These are phyloP conservation scores for Liriodendron chinense DNA, from an alignment of 164 flowering plant genomes.

Conservation along the genomic window DNA sequence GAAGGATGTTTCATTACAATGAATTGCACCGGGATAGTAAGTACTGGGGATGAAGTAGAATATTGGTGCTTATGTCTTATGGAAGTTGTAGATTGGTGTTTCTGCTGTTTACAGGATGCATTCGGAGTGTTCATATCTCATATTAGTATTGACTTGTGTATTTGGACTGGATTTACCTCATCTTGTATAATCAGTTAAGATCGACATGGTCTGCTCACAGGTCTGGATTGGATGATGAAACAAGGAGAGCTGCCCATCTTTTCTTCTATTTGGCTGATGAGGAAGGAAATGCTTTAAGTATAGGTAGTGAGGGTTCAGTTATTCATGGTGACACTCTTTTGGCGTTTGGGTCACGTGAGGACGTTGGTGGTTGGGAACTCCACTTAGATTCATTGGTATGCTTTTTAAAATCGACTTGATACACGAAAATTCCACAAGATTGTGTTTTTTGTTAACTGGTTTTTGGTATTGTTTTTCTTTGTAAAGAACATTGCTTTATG, in stretches of 20 bases:
- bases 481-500: not conserved
- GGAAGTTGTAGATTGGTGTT: not conserved
- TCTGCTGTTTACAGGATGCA: not conserved
- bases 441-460: not conserved
- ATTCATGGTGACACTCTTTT: conserved; percentile 46
- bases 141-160: not conserved
- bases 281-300: conserved; percentile 52
- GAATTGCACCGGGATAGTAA: too few relatives aligned
- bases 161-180: not conserved
- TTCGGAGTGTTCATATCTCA: not conserved
- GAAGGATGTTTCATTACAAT: too few relatives aligned
- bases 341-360: conserved; percentile 64
- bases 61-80: too few relatives aligned
- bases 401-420: not conserved
- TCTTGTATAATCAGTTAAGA: not conserved
- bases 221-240: conserved; percentile 39
- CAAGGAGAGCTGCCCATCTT: conserved; percentile 51
- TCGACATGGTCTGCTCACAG: conserved; percentile 27
- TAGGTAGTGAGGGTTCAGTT: conserved; percentile 35
- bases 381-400: conserved; percentile 72
- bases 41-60: too few relatives aligned
- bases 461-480: not conserved
- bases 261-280: conserved; percentile 97
- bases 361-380: conserved; percentile 82
- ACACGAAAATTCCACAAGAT: not conserved